A percentile compares a stretch with the other conserved stretches of the same genome.
Evolutionary conservation across 768 basidiomycete genomes (phyloP).

Genomic region (Pleurotus eryngii): DNA sequence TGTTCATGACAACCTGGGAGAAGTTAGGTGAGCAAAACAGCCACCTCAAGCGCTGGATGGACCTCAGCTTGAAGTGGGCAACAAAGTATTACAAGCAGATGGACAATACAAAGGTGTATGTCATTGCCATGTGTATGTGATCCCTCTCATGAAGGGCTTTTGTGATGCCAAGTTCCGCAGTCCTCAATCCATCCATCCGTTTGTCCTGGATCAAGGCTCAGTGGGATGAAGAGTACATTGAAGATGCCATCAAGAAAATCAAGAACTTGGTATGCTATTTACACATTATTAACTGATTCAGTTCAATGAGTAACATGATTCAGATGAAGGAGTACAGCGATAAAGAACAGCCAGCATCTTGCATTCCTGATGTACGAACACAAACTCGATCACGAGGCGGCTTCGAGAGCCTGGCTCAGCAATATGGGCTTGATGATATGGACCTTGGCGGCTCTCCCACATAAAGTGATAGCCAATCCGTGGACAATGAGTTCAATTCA

Average conservation of each 20-base stretch:
- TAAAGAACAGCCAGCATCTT: too few species aligned
- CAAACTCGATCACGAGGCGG: neutral
- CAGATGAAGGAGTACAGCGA: too few species aligned
- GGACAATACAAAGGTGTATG: slow-evolving; percentile 12
- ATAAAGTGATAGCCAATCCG: neutral
- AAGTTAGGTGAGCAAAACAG: neutral
- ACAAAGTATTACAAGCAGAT: slow-evolving; percentile 10
- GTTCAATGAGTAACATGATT: too few species aligned
- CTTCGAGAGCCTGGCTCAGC: neutral
- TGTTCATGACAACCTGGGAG: slow-evolving; percentile 16
- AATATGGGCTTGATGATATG: slow-evolving; percentile 8
- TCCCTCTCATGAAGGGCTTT: too few species aligned
- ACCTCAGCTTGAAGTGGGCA: slow-evolving; percentile 7
- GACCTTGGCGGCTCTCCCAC: neutral
- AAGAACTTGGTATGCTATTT: neutral
- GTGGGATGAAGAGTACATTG: slow-evolving; percentile 4
- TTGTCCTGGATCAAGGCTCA: slow-evolving; percentile 15
- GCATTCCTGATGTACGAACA: too few species aligned
- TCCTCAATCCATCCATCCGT: slow-evolving; percentile 15
- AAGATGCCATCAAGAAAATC: slow-evolving; percentile 1
- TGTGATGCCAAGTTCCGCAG: neutral
- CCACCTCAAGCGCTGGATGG: slow-evolving; percentile 3
- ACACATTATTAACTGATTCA: too few species aligned
- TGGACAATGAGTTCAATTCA: slow-evolving; percentile 2
- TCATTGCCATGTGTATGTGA: slow-evolving; percentile 11